phyloP scores from a whole-genome alignment of 257 asterid species.

The Paraleonurus japonicus region DNA sequence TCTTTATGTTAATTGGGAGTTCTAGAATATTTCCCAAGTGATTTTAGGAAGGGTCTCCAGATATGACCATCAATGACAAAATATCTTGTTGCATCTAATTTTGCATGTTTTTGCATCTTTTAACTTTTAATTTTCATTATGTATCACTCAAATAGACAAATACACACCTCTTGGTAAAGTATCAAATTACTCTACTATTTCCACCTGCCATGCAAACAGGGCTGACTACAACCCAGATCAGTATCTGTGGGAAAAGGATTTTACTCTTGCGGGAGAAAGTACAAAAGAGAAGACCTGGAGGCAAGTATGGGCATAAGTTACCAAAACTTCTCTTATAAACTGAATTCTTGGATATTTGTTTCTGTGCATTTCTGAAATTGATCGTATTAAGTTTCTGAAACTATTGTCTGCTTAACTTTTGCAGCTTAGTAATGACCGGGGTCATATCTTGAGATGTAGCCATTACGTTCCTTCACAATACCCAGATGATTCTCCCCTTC shows the following conservation, averaged over 20 bases:
- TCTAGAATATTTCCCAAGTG: background rate
- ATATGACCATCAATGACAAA: background rate
- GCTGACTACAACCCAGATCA: conserved; percentile 92
- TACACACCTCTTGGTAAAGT: background rate
- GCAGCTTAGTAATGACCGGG: conserved; percentile 94
- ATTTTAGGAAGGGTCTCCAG: background rate
- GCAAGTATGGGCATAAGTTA: conserved; percentile 88
- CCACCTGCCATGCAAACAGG: conserved; percentile 50
- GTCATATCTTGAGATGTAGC: conserved; percentile 85
- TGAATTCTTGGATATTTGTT: conserved; percentile 12
- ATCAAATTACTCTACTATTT: background rate
- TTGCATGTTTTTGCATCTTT: conserved; percentile 4
- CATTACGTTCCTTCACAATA: conserved; percentile 77
- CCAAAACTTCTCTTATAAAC: conserved; percentile 28
- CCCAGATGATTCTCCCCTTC: conserved; percentile 78
- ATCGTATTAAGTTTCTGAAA: conserved; percentile 16
- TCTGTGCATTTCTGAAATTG: conserved; percentile 10
- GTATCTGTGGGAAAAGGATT: conserved; percentile 86
- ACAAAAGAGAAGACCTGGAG: conserved; percentile 91
- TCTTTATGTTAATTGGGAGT: background rate
- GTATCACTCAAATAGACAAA: background rate
- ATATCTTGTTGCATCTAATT: conserved; percentile 1
- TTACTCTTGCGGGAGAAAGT: conserved; percentile 81
- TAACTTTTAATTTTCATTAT: background rate
- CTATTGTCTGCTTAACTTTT: conserved; percentile 29